These are phyloP conservation scores for Oemleria cerasiformis DNA, from an alignment of 306 rosid genomes.

Conservation along the genomic window DNA sequence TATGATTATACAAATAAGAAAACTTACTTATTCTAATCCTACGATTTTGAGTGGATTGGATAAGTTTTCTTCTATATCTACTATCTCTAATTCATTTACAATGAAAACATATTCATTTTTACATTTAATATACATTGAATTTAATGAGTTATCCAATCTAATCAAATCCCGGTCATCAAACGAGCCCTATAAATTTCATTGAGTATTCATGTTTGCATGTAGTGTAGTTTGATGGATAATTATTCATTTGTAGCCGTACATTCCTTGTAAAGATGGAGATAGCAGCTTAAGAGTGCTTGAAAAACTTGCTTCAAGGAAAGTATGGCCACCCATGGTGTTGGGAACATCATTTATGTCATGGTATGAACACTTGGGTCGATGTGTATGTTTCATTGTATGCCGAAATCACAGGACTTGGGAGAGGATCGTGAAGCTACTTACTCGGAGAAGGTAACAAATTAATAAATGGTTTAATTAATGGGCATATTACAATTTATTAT, in stretches of 20 bases:
- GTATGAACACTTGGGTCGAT: constrained; percentile 84
- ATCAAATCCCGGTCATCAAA: too few species aligned
- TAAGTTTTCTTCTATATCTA: too few species aligned
- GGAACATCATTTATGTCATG: constrained; percentile 76
- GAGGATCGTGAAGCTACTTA: constrained; percentile 40
- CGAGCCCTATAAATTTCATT: not conserved
- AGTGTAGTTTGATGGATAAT: not conserved
- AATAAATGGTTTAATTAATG: too few species aligned
- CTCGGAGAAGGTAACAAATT: constrained; percentile 46
- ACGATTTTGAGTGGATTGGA: too few species aligned
- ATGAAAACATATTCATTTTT: too few species aligned
- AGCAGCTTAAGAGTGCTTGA: constrained; percentile 43
- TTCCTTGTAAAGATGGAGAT: constrained; percentile 47
- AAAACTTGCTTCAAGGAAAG: constrained; percentile 48
- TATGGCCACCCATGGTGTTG: constrained; percentile 68
- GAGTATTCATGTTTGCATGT: not conserved
- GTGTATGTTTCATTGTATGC: constrained; percentile 61
- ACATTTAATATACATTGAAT: too few species aligned
- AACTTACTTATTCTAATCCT: too few species aligned
- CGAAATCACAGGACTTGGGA: constrained; percentile 80
- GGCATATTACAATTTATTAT: too few species aligned
- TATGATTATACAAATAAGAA: too few species aligned
- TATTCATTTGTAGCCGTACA: constrained; percentile 58
- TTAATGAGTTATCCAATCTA: too few species aligned
- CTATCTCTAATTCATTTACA: too few species aligned